A percentile compares a stretch with the other conserved stretches of the same genome.
These are phyloP conservation scores for Aphanomyces euteiches DNA, from an alignment of 352 stramenopile genomes.

Conservation along the genomic window DNA sequence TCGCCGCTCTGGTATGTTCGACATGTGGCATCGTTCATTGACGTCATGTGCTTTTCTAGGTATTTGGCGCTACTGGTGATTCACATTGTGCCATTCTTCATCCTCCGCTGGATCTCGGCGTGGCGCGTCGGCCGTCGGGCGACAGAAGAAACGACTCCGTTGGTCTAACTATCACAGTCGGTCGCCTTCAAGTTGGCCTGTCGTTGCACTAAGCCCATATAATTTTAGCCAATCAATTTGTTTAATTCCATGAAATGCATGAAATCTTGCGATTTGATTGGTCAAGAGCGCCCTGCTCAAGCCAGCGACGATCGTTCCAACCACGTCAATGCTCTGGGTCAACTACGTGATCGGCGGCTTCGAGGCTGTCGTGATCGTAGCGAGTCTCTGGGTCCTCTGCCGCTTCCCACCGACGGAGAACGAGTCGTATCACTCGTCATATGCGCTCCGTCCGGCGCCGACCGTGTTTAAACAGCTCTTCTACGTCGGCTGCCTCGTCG, in stretches of 20 bases:
- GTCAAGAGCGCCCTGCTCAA: background rate
- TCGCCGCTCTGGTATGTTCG: background rate
- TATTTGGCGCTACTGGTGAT: background rate
- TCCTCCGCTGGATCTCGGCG: background rate
- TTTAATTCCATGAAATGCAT: background rate
- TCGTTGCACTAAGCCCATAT: background rate
- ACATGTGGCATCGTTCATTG: background rate
- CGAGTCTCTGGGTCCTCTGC: constrained; percentile 12
- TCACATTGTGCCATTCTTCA: background rate
- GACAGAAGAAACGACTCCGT: too few species aligned
- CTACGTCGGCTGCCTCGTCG: constrained; percentile 32
- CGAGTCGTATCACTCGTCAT: constrained; percentile 11
- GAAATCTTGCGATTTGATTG: background rate
- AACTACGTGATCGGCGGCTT: constrained; percentile 6
- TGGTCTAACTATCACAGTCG: too few species aligned
- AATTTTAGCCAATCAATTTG: background rate
- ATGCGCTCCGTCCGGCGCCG: constrained; percentile 2
- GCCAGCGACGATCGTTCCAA: background rate
- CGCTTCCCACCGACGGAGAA: background rate
- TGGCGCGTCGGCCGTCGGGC: too few species aligned
- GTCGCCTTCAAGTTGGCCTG: too few species aligned
- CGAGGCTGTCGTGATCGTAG: background rate
- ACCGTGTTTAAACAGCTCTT: constrained; percentile 21
- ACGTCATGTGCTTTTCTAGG: background rate
- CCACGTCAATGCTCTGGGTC: background rate